These are phyloP conservation scores for Hypoxylon cercidicola DNA, from an alignment of 495 filamentous ascomycete genomes.

Conservation along the genomic window DNA sequence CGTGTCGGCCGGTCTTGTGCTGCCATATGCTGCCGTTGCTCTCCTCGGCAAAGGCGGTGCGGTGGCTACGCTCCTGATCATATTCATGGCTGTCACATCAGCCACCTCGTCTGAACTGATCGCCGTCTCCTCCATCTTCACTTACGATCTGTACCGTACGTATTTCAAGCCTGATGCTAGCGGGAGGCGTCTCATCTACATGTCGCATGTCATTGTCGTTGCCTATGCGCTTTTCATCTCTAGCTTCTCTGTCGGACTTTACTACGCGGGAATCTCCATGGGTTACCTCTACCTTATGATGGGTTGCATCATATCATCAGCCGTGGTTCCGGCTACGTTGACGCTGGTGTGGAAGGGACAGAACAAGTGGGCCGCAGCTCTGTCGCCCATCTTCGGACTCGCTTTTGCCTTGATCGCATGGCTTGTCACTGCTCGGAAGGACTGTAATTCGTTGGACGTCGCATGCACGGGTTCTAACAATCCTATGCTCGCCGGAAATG, in stretches of 20 bases:
- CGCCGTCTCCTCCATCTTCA: slow-evolving; percentile 91
- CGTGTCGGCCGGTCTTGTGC: slow-evolving; percentile 85
- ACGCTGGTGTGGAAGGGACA: slow-evolving; percentile 85
- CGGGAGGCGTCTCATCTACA: slow-evolving; percentile 84
- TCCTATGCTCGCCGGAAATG: slow-evolving; percentile 90
- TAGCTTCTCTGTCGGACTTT: slow-evolving; percentile 82
- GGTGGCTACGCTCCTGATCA: slow-evolving; percentile 80
- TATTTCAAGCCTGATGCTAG: slow-evolving; percentile 71
- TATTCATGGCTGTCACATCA: slow-evolving; percentile 97
- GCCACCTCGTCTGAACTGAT: slow-evolving; percentile 92
- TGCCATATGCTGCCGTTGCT: slow-evolving; percentile 90
- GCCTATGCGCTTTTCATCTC: slow-evolving; percentile 86
- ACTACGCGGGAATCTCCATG: slow-evolving; percentile 68
- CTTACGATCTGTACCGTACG: slow-evolving; percentile 89
- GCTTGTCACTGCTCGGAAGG: slow-evolving; percentile 86
- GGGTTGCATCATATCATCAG: slow-evolving; percentile 89
- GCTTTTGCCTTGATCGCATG: slow-evolving; percentile 82
- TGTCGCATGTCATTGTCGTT: slow-evolving; percentile 81
- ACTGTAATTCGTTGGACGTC: slow-evolving; percentile 79
- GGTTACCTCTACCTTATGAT: slow-evolving; percentile 81
- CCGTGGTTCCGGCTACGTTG: slow-evolving; percentile 84
- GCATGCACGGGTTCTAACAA: slow-evolving; percentile 82
- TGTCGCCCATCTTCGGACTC: slow-evolving; percentile 82
- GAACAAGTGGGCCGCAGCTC: slow-evolving; percentile 80
- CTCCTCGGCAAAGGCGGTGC: slow-evolving; percentile 90